Evolutionary conservation across 176 grass and related monocot species (phyloP).

Genomic region (Oryza nivara): DNA sequence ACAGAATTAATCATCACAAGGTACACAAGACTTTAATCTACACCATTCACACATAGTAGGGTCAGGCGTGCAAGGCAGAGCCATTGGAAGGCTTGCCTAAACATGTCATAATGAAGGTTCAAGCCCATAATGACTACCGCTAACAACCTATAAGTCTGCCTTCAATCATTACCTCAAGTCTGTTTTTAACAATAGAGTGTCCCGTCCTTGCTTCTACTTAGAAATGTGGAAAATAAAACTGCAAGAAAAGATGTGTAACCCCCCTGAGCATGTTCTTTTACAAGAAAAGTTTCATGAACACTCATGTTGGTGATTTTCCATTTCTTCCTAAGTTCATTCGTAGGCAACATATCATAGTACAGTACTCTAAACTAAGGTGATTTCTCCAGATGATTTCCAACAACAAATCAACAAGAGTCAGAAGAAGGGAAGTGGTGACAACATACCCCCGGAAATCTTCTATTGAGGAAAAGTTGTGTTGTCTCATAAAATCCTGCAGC

Average conservation of each 20-base stretch:
- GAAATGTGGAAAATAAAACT: not conserved
- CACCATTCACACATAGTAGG: constrained; percentile 40
- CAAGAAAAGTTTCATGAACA: not conserved
- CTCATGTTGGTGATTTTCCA: not conserved
- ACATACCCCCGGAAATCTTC: constrained; percentile 93
- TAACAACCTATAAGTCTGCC: not conserved
- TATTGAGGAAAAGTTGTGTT: constrained; percentile 78
- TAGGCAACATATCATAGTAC: constrained; percentile 3
- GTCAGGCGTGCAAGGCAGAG: constrained; percentile 34
- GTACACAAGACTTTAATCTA: not conserved
- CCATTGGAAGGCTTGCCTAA: not conserved
- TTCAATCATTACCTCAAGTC: constrained; percentile 30
- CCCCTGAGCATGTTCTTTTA: not conserved
- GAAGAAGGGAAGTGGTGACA: constrained; percentile 24
- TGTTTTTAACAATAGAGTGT: constrained; percentile 16
- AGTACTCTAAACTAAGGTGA: not conserved
- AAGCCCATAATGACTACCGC: constrained; percentile 6
- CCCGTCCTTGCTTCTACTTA: constrained; percentile 2
- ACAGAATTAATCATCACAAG: constrained; percentile 34
- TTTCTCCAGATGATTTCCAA: constrained; percentile 27
- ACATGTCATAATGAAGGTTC: constrained; percentile 1
- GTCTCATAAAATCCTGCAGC: constrained; percentile 92
- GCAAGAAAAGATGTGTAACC: not conserved
- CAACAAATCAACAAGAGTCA: constrained; percentile 18
- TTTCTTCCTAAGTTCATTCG: not conserved